Evolutionary conservation across 2,329 filamentous ascomycete species (phyloP), one percentile per base, ranked within the genome.

Genomic region (Trichoderma sp.): DNA sequence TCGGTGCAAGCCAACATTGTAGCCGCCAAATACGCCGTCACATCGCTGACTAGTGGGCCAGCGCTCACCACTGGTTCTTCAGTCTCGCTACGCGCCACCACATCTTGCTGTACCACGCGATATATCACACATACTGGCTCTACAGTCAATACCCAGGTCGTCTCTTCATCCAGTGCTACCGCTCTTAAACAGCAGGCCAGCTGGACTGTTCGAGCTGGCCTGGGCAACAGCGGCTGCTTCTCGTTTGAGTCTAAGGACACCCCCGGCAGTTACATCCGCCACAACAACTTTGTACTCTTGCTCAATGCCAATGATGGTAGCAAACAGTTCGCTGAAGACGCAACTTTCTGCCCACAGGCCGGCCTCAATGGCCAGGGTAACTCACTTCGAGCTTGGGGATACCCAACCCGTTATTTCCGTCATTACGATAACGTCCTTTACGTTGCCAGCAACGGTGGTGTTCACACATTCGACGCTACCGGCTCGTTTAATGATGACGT

Each of bases 1-100:
- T 68, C 65, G 4, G 65, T 68, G 21, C 65, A 68, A n/a, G 65
- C 65, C 34, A 58, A 68, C 3, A 68, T 68, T 21, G 53, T 68
- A 15, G 53, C 65, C 14, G 65, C 53, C 34, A 68, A 57, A 43
- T 68, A 43, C 11, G 65, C 53, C 6, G 12, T 39, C 18, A 15
- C 32, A 15, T 43, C 53, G 11, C 24, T 68, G 34, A 60, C 34
- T 5, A 68, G 53, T 18, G 65, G 65, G 3, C 65, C 65, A 24
- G 24, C 24, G 34, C 65, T 68, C 24, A 68, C 15, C 1, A 24
- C 58, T 21, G 65, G 65, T 43, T 68, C 65, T 14, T 58, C 53
- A 28, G 21, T 68, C 26, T 68, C 65, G 26, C 51, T 68, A 4
- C 65, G 65, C 12, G 65, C 51, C 11, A 68, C 65, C 5, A 68